Evolutionary conservation across 108 stramenopile species (phyloP), one percentile per base, ranked within the genome.

Genomic region (Fragilaria crotonensis): DNA sequence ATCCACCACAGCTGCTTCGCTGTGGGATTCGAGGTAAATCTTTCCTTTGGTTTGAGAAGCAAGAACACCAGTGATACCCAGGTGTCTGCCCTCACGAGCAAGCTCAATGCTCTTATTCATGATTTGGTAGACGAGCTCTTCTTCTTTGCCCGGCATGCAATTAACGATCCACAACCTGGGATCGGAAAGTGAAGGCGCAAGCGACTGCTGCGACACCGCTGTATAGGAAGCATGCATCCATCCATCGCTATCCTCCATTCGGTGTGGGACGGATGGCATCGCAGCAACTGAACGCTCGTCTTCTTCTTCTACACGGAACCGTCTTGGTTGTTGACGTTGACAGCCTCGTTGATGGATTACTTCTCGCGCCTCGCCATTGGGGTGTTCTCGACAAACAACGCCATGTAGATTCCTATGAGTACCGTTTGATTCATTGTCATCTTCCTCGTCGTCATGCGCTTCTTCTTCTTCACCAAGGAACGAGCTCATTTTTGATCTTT

Each of bases 111-210:
- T 87, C 57, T 97, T 98, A 76, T 96, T 96, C 95, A 96, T 96
- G 52, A 98, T 73, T 67, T 95, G 90, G 52, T 79, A 74, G 5
- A 95, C 80, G 36, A 97, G 71, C 52, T 94, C 90, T 62, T 81
- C 76, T 57, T 97, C 95, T 48, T 94, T 86, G 19, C 94, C 95
- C 30, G 70, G 79, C 27, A 81, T 76, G 62, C 93, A 93, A 23
- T 87, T 85, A 54, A 96, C 73, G 86, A 94, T 94, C 86, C 90
- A 99, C 56, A 96, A 71, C 54, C 72, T 94, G 22, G 95, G 96
- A 77, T 99, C 98, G 18, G 81, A 80, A 11, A 93, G 90, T 25
- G 87, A 88, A 0, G 98, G 98, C 14, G 96, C 74, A 52, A 95
- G 59, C 4, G 88, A 81, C 52, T 96, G 94, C 62, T 96, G 93